Percentiles rank a stretch among this genome's conserved stretches.
Conservation (phyloP, 371 early-diverging fungal species). For the Mucor circinelloides region DNA sequence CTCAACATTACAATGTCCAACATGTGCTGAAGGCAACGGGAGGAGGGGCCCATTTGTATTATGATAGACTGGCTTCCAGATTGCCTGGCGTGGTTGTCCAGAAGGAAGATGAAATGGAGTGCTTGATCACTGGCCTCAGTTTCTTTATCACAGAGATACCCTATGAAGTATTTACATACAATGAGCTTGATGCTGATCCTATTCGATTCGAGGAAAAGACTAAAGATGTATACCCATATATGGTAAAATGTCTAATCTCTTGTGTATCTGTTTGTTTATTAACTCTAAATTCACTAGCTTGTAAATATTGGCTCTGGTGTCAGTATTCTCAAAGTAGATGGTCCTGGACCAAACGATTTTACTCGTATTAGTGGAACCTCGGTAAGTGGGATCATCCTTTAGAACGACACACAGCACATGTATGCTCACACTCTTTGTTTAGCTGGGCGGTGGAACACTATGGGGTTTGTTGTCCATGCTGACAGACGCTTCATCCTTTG, state of each 20-base stretch:
- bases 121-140: slow-evolving; percentile 81
- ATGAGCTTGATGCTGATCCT: slow-evolving; percentile 64
- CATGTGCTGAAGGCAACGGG: slow-evolving; percentile 77
- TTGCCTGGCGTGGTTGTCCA: slow-evolving; percentile 67
- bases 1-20: slow-evolving; percentile 28
- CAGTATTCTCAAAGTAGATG: slow-evolving; percentile 82
- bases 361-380: slow-evolving; percentile 92
- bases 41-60: slow-evolving; percentile 79
- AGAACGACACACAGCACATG: background rate
- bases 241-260: slow-evolving; percentile 44
- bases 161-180: slow-evolving; percentile 93
- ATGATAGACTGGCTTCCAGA: slow-evolving; percentile 52
- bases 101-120: slow-evolving; percentile 88
- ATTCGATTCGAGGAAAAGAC: slow-evolving; percentile 82
- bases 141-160: slow-evolving; percentile 92
- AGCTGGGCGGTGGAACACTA: slow-evolving; percentile 95
- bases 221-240: slow-evolving; percentile 75
- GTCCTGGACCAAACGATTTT: slow-evolving; percentile 64
- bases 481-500: slow-evolving; percentile 83
- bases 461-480: slow-evolving; percentile 92
- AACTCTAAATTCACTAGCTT: slow-evolving; percentile 44
- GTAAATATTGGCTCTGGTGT: slow-evolving; percentile 94
- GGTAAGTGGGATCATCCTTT: slow-evolving; percentile 40
- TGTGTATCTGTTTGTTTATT: background rate
- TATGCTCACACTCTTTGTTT: background rate